Evolutionary conservation across 495 filamentous ascomycete species (phyloP).

Genomic region (Viridothelium virens): DNA sequence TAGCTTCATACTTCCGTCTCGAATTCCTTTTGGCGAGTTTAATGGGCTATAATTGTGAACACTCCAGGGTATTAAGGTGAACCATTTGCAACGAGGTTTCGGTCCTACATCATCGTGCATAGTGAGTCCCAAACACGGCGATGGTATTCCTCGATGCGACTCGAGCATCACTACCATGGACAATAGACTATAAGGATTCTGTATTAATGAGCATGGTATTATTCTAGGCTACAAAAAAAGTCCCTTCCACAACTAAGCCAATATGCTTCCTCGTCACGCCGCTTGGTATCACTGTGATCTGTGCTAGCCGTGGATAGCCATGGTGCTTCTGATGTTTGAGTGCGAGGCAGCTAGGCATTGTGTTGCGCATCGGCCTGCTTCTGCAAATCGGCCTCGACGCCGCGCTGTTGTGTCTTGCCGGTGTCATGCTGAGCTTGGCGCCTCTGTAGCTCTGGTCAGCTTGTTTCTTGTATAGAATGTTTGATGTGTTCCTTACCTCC

Average conservation of each 20-base stretch:
- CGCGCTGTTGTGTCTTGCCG: constrained; percentile 79
- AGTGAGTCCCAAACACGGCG: background rate
- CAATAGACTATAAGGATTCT: background rate
- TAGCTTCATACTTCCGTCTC: constrained; percentile 7
- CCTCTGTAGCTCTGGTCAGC: constrained; percentile 25
- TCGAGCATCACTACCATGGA: background rate
- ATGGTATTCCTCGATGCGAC: background rate
- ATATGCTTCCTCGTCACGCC: background rate
- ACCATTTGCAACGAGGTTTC: background rate
- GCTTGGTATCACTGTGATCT: constrained; percentile 4
- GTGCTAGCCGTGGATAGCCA: background rate
- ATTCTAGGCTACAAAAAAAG: background rate
- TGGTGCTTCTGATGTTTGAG: background rate
- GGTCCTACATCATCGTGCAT: constrained; percentile 3
- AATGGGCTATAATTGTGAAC: background rate
- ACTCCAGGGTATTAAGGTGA: background rate
- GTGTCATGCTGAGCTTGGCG: constrained; percentile 64
- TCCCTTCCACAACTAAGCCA: background rate
- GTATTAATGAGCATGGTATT: background rate
- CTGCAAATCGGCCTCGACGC: constrained; percentile 73
- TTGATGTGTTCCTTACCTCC: constrained; percentile 17
- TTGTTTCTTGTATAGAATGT: background rate
- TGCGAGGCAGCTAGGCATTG: background rate
- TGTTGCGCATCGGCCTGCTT: constrained; percentile 46
- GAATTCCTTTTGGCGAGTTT: constrained; percentile 8